phyloP scores from a whole-genome alignment of 2,329 filamentous ascomycete genomes.

The Aureobasidium sp. region DNA sequence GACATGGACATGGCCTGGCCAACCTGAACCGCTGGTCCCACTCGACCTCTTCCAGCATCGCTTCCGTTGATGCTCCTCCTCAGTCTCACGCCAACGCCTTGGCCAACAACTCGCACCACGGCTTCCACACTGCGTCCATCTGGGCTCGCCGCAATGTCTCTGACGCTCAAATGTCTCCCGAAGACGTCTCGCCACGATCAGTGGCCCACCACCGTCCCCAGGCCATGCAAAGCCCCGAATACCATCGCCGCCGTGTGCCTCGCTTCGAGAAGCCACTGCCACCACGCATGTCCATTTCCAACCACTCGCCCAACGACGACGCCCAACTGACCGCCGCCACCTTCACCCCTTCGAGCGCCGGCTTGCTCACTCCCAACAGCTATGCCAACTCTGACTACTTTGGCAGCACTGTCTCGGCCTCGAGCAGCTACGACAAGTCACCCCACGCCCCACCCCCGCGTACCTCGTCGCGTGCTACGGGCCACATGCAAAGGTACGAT shows the following conservation, averaged over 20 bases:
- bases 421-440: constrained; percentile 21
- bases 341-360: constrained; percentile 23
- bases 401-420: constrained; percentile 23
- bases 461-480: constrained; percentile 19
- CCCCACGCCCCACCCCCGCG: constrained; percentile 23
- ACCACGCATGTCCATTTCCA: constrained; percentile 4
- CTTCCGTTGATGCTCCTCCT: constrained; percentile 24
- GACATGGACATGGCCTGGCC: constrained; percentile 35
- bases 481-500: constrained; percentile 18
- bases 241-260: constrained; percentile 10
- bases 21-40: constrained; percentile 54
- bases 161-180: constrained; percentile 7
- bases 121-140: constrained; percentile 4
- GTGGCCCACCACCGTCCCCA: not conserved
- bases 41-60: constrained; percentile 46
- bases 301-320: not conserved
- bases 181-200: constrained; percentile 10
- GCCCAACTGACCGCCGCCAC: constrained; percentile 2
- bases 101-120: not conserved
- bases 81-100: not conserved
- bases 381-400: constrained; percentile 27
- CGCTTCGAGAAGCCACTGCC: constrained; percentile 7
- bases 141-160: constrained; percentile 13
- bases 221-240: constrained; percentile 3
- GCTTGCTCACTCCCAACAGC: constrained; percentile 27